These are phyloP conservation scores for Ogataea sp. DNA, from an alignment of 805 yeast species.

Conservation along the genomic window DNA sequence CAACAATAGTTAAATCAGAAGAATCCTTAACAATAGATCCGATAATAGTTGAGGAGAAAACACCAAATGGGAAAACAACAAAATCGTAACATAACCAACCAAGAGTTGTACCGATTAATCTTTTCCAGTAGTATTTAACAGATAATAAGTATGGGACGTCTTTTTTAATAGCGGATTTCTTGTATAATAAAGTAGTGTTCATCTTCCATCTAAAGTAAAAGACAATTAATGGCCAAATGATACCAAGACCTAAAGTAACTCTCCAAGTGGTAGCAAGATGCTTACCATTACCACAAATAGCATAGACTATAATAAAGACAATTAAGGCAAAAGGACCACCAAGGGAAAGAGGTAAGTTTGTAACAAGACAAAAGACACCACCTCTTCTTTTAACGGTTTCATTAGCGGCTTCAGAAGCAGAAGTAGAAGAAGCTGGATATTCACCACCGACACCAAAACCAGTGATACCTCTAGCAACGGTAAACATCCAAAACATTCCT, in stretches of 20 bases:
- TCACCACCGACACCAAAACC: constrained; percentile 76
- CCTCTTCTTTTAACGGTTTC: constrained; percentile 28
- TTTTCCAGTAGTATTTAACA: constrained; percentile 39
- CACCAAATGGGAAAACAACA: constrained; percentile 58
- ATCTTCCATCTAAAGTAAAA: constrained; percentile 61
- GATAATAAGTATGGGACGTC: constrained; percentile 49
- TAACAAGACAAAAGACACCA: constrained; percentile 35
- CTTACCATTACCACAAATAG: constrained; percentile 26
- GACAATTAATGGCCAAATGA: constrained; percentile 49
- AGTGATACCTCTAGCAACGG: constrained; percentile 57
- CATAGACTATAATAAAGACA: constrained; percentile 35
- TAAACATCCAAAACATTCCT: constrained; percentile 51
- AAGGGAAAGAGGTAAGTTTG: constrained; percentile 38
- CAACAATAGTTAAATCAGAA: constrained; percentile 31
- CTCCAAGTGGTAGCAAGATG: constrained; percentile 34
- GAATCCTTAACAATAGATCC: constrained; percentile 30
- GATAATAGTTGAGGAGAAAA: constrained; percentile 43
- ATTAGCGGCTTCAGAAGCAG: constrained; percentile 55
- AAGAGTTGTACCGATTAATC: constrained; percentile 44
- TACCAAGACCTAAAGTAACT: constrained; percentile 41
- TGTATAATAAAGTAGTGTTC: constrained; percentile 38
- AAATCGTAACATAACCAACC: constrained; percentile 62
- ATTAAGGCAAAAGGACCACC: constrained; percentile 41
- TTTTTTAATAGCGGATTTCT: constrained; percentile 37
- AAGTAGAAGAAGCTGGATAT: constrained; percentile 56